Evolutionary conservation across 2,329 filamentous ascomycete species (phyloP), one percentile per base, ranked within the genome.

Genomic region (Pleochaeta shiraiana): DNA sequence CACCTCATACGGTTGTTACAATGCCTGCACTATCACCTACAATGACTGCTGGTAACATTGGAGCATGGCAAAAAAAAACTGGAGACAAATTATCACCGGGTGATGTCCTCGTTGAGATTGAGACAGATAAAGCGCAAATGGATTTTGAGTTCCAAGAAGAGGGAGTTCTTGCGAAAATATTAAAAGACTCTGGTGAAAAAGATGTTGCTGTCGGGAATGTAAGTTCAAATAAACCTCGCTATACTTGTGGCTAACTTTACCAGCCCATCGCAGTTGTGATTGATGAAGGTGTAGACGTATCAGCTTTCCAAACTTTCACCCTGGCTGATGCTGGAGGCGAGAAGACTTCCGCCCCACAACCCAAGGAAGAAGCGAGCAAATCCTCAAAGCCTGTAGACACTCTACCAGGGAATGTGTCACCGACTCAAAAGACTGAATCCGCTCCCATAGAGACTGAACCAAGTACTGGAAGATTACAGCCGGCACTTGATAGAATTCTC

Each of bases 101-200:
- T 75, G 93, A 98, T 75, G 93, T 98, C 59, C 79, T 98, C 70
- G 91, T 95, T 70, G 91, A 95, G 81, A 95, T 97, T 73, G 93
- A 98, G 83, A 98, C 93, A 72, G 93, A 98, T 78, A 98, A 98
- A 83, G 93, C 93, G 69, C 93, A 97, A 80, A 98, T 98, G 93
- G 93, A 98, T 80, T 97, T 98, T 75, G 93, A 98, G 78, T 97
- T 95, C 78, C 93, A 98, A 78, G 93, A 98, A 73, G 93, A 97
- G 75, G 93, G 92, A 79, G 83, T 95, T 67, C 81, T 98, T 70
- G 92, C 93, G 72, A 95, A 95, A 82, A 82, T 97, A 68, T 80
- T 98, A 73, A 93, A 90, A 79, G 88, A 95, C 57, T 86, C 87
- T 66, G 95, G 95, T 69, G 87, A 86, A 76, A 98, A 97, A 81